These are phyloP conservation scores for Excoecaria agallocha DNA, from an alignment of 345 rosid species.

Conservation along the genomic window DNA sequence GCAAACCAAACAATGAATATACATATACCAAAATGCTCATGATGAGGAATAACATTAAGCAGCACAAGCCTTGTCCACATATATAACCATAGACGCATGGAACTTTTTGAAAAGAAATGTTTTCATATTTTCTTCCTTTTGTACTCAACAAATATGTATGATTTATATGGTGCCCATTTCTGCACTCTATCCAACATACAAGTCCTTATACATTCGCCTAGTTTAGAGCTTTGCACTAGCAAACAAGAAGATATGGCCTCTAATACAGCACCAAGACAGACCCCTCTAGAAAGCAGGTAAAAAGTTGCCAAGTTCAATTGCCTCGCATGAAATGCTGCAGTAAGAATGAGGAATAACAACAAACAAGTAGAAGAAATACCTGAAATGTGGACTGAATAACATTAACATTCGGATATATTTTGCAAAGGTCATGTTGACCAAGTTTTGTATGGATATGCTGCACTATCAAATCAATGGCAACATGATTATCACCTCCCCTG, in stretches of 20 bases:
- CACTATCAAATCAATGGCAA: conserved; percentile 92
- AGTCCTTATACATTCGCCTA: neutral
- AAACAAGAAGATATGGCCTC: conserved; percentile 6
- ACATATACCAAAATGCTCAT: neutral
- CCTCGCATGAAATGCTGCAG: conserved; percentile 5
- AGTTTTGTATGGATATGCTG: conserved; percentile 95
- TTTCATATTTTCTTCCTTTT: neutral
- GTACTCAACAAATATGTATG: neutral
- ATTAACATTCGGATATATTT: conserved; percentile 73
- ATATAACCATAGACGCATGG: neutral
- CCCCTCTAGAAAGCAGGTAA: conserved; percentile 5
- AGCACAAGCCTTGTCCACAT: neutral
- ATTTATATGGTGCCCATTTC: neutral
- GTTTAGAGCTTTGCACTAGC: neutral
- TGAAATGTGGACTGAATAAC: conserved; percentile 91
- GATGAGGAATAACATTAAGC: neutral
- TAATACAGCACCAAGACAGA: neutral
- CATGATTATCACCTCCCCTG: conserved; percentile 93
- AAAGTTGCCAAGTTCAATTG: neutral
- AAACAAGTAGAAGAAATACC: conserved; percentile 39
- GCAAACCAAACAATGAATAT: conserved; percentile 1
- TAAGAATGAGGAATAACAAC: neutral
- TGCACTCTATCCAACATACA: neutral
- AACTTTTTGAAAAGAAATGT: neutral
- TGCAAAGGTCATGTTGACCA: conserved; percentile 94